phyloP scores from a whole-genome alignment of 176 grass and related monocot genomes.

The Hordeum vulgare region DNA sequence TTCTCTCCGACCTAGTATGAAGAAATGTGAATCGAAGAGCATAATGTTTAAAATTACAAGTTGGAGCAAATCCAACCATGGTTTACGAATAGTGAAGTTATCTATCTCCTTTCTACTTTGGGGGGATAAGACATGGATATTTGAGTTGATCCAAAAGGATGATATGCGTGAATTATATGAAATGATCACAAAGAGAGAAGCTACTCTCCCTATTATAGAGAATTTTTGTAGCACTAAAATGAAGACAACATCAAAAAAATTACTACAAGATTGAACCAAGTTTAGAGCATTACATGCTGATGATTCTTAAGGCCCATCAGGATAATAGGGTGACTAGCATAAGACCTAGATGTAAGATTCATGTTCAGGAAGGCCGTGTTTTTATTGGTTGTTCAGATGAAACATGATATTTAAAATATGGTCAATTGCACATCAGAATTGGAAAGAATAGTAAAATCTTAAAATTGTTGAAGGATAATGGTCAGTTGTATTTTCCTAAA shows the following conservation, averaged over 20 bases:
- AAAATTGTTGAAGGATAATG: conserved; percentile 34
- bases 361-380: conserved; percentile 86
- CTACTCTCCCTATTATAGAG: conserved; percentile 55
- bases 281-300: conserved; percentile 70
- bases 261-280: conserved; percentile 72
- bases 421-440: conserved; percentile 74
- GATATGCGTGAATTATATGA: conserved; percentile 59
- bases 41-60: conserved; percentile 84
- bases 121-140: conserved; percentile 69
- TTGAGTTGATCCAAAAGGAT: conserved; percentile 67
- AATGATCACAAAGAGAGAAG: conserved; percentile 67
- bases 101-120: conserved; percentile 82
- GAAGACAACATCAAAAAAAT: conserved; percentile 51
- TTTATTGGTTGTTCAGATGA: conserved; percentile 87
- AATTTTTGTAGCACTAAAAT: conserved; percentile 48
- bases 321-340: conserved; percentile 66
- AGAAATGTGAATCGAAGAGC: conserved; percentile 84
- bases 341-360: conserved; percentile 67
- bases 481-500: conserved; percentile 44
- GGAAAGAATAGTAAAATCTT: conserved; percentile 66
- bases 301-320: conserved; percentile 77
- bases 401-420: conserved; percentile 56
- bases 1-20: conserved; percentile 83
- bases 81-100: conserved; percentile 83
- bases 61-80: conserved; percentile 68